Evolutionary conservation across 1,284 basidiomycete genomes (phyloP), one percentile per base, ranked within the genome.

Genomic region (Boletus semigastroideus): DNA sequence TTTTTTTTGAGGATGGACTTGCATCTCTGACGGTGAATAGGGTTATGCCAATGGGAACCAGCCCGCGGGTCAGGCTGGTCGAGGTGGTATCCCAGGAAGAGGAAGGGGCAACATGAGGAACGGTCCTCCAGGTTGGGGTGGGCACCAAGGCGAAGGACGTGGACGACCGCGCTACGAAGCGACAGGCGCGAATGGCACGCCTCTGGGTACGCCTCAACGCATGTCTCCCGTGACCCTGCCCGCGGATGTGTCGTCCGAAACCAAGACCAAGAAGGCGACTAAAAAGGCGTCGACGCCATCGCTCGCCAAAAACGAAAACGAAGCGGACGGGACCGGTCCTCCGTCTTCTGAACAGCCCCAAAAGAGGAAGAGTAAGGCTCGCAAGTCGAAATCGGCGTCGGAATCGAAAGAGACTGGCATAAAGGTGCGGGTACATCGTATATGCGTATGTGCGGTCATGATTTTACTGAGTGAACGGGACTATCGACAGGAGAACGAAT

Each of bases 141-240:
- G 62, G 16, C 34, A 54, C 37, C 47, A 52, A 11, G 19, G 42
- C 3, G 33, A 47, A 37, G 42, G 57, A 42, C 60, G 14, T 39
- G 42, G 57, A 42, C 62, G 14, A 42, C 36, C 55, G 1, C 65
- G 71, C 48, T 56, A 67, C 34, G 59, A 71, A 59, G 79, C 65
- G 20, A 85, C 83, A 42, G 87, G 87, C 54, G 80, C 84, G 61
- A 90, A 90, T 61, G 76, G 68, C 60, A 86, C 78, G 46, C 86
- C 86, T 37, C 71, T 90, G 53, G 87, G 86, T 56, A 77, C 80
- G n/a, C 80, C 82, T 13, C 65, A 64, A 47, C 78, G 78, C 54
- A 78, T 77, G 72, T 80, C 80, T 46, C 71, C 70, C 8, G 56
- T 67, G 37, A 60, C 63, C 14, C 46, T 56, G 11, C 60, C 67